These are phyloP conservation scores for Penicillium sp. DNA, from an alignment of 2,329 filamentous ascomycete genomes.

Conservation along the genomic window DNA sequence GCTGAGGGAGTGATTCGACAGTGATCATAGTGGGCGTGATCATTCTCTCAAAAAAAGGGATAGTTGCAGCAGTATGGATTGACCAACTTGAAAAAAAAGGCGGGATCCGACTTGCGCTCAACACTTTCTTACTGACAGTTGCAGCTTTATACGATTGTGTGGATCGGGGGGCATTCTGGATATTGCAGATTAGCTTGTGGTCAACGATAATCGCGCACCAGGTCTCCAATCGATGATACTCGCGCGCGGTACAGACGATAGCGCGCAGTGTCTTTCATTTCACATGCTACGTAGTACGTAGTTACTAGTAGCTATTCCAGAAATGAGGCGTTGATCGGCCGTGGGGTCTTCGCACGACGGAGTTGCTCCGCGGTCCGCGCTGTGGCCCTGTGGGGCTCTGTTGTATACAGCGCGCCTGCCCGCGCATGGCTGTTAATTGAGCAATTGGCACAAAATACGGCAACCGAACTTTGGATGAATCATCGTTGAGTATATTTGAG, in stretches of 20 bases:
- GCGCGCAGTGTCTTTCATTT: not conserved
- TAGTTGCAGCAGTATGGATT: not conserved
- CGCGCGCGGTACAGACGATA: not conserved
- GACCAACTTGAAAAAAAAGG: not conserved
- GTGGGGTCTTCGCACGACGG: not conserved
- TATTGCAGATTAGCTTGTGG: not conserved
- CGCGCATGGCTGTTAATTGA: not conserved
- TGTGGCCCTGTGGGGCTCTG: slow-evolving; percentile 2
- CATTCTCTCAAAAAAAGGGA: not conserved
- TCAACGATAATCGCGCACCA: slow-evolving; percentile 1
- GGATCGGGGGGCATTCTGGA: not conserved
- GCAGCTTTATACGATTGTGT: slow-evolving; percentile 7
- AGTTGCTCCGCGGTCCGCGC: slow-evolving; percentile 17
- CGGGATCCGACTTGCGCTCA: too few relatives aligned
- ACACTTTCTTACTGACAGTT: not conserved
- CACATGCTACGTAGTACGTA: too few relatives aligned
- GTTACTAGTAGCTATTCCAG: too few relatives aligned
- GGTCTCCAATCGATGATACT: not conserved
- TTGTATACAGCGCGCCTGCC: slow-evolving; percentile 9
- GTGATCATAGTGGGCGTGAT: slow-evolving; percentile 41
- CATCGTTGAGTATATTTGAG: not conserved
- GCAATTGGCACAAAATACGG: not conserved
- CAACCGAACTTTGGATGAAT: not conserved
- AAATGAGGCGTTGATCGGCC: not conserved
- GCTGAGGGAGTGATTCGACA: slow-evolving; percentile 57